Evolutionary conservation across 1,139 yeast species (phyloP).

Genomic region (Pneumocystis jirovecii): DNA sequence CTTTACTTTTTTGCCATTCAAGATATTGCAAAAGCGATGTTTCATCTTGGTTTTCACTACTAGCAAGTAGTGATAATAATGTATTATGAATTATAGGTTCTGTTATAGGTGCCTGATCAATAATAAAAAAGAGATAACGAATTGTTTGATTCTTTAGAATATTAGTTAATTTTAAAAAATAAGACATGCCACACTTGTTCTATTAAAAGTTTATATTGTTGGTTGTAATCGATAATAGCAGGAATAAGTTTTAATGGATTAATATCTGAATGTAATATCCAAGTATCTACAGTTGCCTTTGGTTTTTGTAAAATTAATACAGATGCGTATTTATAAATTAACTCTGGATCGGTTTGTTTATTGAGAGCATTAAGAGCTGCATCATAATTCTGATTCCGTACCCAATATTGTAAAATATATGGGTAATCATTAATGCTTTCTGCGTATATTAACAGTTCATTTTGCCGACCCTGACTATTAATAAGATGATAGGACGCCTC

Average conservation of each 20-base stretch:
- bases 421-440: conserved; percentile 52
- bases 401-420: conserved; percentile 54
- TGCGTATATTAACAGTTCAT: conserved; percentile 54
- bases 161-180: conserved; percentile 12
- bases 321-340: conserved; percentile 53
- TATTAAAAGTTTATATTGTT: conserved; percentile 2
- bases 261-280: conserved; percentile 46
- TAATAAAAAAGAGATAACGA: conserved; percentile 45
- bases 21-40: conserved; percentile 36
- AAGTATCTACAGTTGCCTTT: conserved; percentile 52
- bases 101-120: conserved; percentile 36
- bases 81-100: conserved; percentile 53
- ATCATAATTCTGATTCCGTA: conserved; percentile 56
- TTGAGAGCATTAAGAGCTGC: conserved; percentile 51
- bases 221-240: conserved; percentile 54
- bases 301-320: conserved; percentile 58
- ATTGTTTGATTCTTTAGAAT: conserved; percentile 44
- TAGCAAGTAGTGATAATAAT: conserved; percentile 54
- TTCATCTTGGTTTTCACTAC: conserved; percentile 34
- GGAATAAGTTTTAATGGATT: conserved; percentile 57
- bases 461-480: conserved; percentile 46
- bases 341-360: conserved; percentile 31
- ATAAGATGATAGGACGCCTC: conserved; percentile 61
- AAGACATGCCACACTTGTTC: conserved; percentile 5
- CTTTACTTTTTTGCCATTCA: conserved; percentile 22